Percentiles rank a stretch among this genome's conserved stretches.
Conservation (phyloP, 371 early-diverging fungal genomes). For the Encephalitozoon intestinalis region DNA sequence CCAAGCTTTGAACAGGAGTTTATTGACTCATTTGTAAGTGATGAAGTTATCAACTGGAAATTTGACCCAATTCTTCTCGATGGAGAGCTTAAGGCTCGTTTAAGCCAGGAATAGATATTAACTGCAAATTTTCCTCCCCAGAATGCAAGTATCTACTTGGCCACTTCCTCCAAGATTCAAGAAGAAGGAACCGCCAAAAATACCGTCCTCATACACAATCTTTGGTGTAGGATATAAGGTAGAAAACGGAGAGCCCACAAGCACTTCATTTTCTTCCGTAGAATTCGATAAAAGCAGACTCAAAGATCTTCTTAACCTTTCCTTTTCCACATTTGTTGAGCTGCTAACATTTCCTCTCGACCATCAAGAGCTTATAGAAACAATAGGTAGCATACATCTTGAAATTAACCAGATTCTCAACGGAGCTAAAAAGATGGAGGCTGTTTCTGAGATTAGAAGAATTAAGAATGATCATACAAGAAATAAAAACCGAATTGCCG, state of each 20-base stretch:
- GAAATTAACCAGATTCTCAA: slow-evolving; percentile 8
- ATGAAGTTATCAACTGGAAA: neutral
- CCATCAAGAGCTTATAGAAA: neutral
- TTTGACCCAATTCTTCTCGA: neutral
- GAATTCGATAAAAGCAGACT: neutral
- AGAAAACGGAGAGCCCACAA: neutral
- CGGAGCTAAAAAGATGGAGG: neutral
- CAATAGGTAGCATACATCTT: neutral
- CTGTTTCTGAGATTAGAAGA: neutral
- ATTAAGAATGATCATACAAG: neutral
- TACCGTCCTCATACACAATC: neutral
- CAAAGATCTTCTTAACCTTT: neutral
- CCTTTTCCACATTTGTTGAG: neutral
- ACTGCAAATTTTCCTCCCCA: neutral
- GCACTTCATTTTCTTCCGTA: neutral
- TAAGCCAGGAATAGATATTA: neutral
- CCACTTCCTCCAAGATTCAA: neutral
- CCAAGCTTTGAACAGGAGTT: slow-evolving; percentile 5
- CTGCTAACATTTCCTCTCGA: neutral
- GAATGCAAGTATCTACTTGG: neutral
- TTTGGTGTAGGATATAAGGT: neutral
- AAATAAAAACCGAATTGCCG: neutral
- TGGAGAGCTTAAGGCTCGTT: neutral
- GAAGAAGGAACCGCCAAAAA: neutral
- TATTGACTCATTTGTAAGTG: slow-evolving; percentile 16